Conservation (phyloP, 768 basidiomycete genomes). For the Gloeopeniophorella convolvens region DNA sequence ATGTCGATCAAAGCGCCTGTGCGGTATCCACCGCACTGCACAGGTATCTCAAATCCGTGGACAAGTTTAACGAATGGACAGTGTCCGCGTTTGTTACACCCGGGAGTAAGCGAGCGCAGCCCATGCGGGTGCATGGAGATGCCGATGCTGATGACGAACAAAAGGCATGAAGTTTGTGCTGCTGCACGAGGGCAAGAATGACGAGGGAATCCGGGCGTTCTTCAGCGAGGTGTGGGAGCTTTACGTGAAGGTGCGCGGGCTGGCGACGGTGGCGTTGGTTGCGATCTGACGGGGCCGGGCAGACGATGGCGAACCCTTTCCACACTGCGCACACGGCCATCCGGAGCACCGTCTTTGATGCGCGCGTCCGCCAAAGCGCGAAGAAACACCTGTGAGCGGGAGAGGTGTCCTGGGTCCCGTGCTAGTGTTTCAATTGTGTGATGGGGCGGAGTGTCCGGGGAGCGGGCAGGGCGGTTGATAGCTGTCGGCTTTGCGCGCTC, state of each 20-base stretch:
- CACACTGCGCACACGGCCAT: conserved; percentile 85
- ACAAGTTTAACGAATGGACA: conserved; percentile 99
- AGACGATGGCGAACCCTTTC: conserved; percentile 95
- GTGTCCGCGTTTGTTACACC: conserved; percentile 95
- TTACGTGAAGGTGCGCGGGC: conserved; percentile 78
- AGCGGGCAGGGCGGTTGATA: neutral
- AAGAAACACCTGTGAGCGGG: conserved; percentile 61
- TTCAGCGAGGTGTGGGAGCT: conserved; percentile 96
- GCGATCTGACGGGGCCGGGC: conserved; percentile 15
- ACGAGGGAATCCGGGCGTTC: conserved; percentile 91
- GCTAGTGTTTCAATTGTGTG: neutral
- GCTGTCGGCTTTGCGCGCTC: neutral
- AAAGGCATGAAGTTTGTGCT: conserved; percentile 93
- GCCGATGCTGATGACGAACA: conserved; percentile 21
- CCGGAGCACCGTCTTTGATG: conserved; percentile 75
- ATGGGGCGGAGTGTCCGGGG: neutral
- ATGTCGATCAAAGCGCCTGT: neutral
- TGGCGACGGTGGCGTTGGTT: conserved; percentile 1
- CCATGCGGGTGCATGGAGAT: too few relatives aligned
- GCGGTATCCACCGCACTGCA: too few relatives aligned
- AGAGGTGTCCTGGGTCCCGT: neutral
- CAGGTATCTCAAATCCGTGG: conserved; percentile 93
- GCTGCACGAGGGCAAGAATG: conserved; percentile 92
- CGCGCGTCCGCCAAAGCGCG: conserved; percentile 77
- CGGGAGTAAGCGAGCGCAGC: conserved; percentile 69